Base-by-base conservation (phyloP, 495 filamentous ascomycete species). In the Trichoderma asperelloides region DNA sequence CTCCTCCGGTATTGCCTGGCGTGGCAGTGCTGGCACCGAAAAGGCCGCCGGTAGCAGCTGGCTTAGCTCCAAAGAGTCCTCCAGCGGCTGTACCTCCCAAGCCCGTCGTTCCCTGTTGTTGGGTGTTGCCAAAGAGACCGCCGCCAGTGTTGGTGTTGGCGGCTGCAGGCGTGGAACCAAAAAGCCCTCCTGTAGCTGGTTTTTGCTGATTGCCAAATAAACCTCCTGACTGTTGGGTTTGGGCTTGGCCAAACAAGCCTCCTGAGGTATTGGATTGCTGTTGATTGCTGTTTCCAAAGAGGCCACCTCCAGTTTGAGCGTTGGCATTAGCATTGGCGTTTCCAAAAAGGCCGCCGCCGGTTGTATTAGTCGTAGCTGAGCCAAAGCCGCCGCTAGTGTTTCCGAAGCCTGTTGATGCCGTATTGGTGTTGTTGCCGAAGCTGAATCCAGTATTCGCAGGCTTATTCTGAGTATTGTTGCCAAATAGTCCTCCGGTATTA, bases 51-150 rank as follows among this genome's bases (percentile, higher is more conserved):
- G 71, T 70, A 7, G 80, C 70, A 70, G 86, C 73, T 51, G 82
- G 78, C 66, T 85, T 84, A 43, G 72, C 72, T 21, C 86, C 86
- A 71, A 94, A 92, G 12, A 92, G 78, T 18, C 88, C 84, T 43
- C 78, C 82, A 23, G 82, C 80, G 25, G 80, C 69, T 27, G 66
- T 76, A 55, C 47, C 66, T 23, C 72, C 72, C 41, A 73, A 71
- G n/a, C 65, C 33, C 2, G 67, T 64, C 2, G 67, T 23, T 47
- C 23, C 28, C 65, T 66, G 65, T 47, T 16, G 68, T 49, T 18
- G 66, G 18, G 37, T 63, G 77, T 69, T 76, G n/a, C 81, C 79
- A 65, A 87, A 87, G 39, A 86, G 71, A 41, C 81, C 78, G 40
- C 75, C 75, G 41, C 77, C 79, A 30, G 68, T 68, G 43, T 73